Conservation (phyloP, 768 basidiomycete genomes). For the Tulasnella sp. region DNA sequence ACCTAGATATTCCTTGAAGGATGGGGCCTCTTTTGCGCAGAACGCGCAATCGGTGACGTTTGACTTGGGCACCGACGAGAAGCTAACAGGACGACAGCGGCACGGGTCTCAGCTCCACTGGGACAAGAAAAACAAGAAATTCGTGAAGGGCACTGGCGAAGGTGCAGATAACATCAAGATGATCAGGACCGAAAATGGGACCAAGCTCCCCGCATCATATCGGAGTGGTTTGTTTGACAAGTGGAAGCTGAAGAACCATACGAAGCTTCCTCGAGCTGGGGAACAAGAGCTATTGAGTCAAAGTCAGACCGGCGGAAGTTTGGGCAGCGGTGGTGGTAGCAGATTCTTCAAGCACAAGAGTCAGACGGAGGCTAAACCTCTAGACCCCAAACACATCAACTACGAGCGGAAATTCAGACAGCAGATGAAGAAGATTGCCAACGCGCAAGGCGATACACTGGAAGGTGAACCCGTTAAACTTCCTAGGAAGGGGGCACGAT, state of each 20-base stretch:
- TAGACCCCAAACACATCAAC: constrained; percentile 60
- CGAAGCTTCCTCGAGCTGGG: constrained; percentile 70
- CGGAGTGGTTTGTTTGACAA: constrained; percentile 90
- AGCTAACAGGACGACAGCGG: constrained; percentile 41
- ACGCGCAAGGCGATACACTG: constrained; percentile 19
- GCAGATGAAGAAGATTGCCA: constrained; percentile 41
- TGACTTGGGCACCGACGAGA: constrained; percentile 75
- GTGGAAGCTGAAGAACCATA: constrained; percentile 74
- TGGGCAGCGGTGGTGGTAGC: constrained; percentile 32
- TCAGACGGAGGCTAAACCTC: constrained; percentile 52
- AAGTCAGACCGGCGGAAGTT: constrained; percentile 22
- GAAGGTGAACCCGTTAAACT: constrained; percentile 32
- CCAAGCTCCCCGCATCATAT: constrained; percentile 82
- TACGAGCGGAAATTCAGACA: constrained; percentile 67
- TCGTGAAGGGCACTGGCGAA: constrained; percentile 70
- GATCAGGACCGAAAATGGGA: constrained; percentile 86
- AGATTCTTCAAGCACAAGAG: constrained; percentile 64
- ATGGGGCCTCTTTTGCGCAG: constrained; percentile 75
- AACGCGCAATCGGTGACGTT: constrained; percentile 74
- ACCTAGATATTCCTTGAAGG: constrained; percentile 72
- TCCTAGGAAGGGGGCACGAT: constrained; percentile 30
- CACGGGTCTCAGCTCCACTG: constrained; percentile 59
- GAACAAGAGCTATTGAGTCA: constrained; percentile 51
- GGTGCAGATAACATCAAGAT: constrained; percentile 92
- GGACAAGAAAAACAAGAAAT: constrained; percentile 96